Conservation (phyloP, 179 eudicot genomes). For the Silene noctiflora region DNA sequence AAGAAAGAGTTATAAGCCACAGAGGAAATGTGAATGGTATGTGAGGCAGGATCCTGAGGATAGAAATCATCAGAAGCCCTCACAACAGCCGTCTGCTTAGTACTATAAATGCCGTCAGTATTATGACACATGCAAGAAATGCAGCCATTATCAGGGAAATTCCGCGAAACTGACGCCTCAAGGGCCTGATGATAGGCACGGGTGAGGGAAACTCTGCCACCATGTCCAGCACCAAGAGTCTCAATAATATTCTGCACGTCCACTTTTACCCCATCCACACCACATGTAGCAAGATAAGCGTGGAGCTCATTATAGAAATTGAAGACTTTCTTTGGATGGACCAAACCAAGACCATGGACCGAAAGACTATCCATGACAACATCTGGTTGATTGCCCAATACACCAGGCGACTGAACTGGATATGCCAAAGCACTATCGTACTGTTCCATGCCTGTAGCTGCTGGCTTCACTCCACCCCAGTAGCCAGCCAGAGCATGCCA, state of each 20-base stretch:
- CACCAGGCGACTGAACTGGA: constrained; percentile 88
- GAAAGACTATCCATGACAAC: constrained; percentile 87
- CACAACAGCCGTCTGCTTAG: constrained; percentile 73
- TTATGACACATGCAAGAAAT: constrained; percentile 95
- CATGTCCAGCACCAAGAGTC: constrained; percentile 90
- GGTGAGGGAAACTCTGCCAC: constrained; percentile 85
- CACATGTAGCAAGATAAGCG: constrained; percentile 82
- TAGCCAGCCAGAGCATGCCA: constrained; percentile 99
- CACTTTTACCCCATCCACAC: constrained; percentile 92
- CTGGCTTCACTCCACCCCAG: constrained; percentile 97
- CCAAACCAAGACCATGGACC: constrained; percentile 79
- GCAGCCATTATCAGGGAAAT: constrained; percentile 85
- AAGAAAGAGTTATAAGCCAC: constrained; percentile 82
- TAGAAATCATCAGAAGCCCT: constrained; percentile 95
- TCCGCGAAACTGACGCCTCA: constrained; percentile 68
- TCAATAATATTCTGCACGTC: constrained; percentile 92
- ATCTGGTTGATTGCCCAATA: constrained; percentile 82
- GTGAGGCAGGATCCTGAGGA: constrained; percentile 97
- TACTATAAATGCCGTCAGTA: constrained; percentile 76
- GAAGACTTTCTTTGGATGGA: constrained; percentile 81
- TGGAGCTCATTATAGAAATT: constrained; percentile 92
- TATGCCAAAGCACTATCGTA: constrained; percentile 78
- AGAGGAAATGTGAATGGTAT: constrained; percentile 83
- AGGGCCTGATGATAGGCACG: constrained; percentile 75
- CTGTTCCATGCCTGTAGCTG: constrained; percentile 81